These are phyloP conservation scores for Guadua angustifolia DNA, from an alignment of 176 grass and related monocot species.

Conservation along the genomic window DNA sequence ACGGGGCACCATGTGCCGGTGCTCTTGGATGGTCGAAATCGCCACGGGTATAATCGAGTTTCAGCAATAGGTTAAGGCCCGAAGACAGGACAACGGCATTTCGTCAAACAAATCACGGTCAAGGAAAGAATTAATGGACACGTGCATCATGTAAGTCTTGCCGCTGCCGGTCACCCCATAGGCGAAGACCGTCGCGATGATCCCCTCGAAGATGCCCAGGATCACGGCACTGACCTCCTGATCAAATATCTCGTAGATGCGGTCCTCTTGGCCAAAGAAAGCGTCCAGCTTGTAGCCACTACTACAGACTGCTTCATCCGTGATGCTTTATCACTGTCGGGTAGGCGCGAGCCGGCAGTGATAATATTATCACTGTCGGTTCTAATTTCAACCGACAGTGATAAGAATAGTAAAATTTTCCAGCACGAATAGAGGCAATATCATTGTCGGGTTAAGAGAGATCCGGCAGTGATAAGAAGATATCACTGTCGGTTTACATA, in stretches of 20 bases:
- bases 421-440: no score
- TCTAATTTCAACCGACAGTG: no score
- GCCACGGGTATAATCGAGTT: slow-evolving; percentile 57
- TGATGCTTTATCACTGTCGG: no score
- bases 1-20: slow-evolving; percentile 60
- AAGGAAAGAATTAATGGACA: slow-evolving; percentile 4
- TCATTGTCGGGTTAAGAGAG: no score
- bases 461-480: no score
- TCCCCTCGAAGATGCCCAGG: slow-evolving; percentile 68
- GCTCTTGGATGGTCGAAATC: slow-evolving; percentile 63
- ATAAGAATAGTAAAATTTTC: no score
- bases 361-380: no score
- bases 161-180: slow-evolving; percentile 86
- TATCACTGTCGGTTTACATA: no score
- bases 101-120: not conserved
- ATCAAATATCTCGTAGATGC: slow-evolving; percentile 60
- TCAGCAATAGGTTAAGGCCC: not conserved
- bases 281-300: slow-evolving; percentile 79
- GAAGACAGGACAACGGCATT: not conserved
- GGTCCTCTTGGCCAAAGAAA: slow-evolving; percentile 70
- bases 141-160: slow-evolving; percentile 97
- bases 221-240: slow-evolving; percentile 70
- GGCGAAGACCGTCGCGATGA: slow-evolving; percentile 73
- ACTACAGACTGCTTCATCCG: no score
- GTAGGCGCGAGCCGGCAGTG: no score